These are phyloP conservation scores for Candida hispaniensis DNA, from an alignment of 805 yeast species.

Conservation along the genomic window DNA sequence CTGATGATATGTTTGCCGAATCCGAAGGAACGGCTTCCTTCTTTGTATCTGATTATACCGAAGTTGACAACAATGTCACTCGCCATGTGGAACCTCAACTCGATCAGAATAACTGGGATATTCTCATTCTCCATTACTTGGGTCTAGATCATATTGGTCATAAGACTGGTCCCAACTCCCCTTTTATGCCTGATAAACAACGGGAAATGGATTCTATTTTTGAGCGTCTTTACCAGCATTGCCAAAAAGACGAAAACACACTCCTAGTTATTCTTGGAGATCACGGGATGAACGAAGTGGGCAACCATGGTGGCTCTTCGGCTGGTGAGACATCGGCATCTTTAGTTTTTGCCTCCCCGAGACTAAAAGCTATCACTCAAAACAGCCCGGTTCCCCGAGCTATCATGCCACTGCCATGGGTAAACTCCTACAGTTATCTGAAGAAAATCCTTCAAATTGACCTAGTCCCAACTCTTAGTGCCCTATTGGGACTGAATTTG, in stretches of 20 bases:
- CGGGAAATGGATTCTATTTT: conserved; percentile 74
- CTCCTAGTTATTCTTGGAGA: conserved; percentile 76
- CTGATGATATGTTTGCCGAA: conserved; percentile 45
- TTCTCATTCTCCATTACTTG: conserved; percentile 73
- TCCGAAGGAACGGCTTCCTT: conserved; percentile 87
- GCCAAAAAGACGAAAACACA: conserved; percentile 37
- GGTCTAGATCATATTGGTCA: conserved; percentile 98
- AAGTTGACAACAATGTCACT: conserved; percentile 88
- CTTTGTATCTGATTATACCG: conserved; percentile 88
- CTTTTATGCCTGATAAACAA: conserved; percentile 74
- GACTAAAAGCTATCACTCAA: conserved; percentile 31
- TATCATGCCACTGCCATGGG: conserved; percentile 25
- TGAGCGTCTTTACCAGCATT: conserved; percentile 20
- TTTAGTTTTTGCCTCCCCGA: conserved; percentile 55
- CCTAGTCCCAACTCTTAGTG: conserved; percentile 58
- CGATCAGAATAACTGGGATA: conserved; percentile 56
- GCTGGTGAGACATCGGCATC: conserved; percentile 88
- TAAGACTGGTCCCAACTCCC: conserved; percentile 81
- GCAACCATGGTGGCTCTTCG: conserved; percentile 96
- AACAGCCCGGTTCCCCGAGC: conserved; percentile 5
- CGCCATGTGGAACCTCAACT: conserved; percentile 49
- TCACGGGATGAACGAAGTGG: conserved; percentile 93
- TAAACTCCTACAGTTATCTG: conserved; percentile 42
- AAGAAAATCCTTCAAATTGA: conserved; percentile 53
- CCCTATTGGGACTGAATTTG: conserved; percentile 50